Evolutionary conservation across 805 yeast genomes (phyloP), one percentile per base, ranked within the genome.

Genomic region (Kodamaea neixiangensis): DNA sequence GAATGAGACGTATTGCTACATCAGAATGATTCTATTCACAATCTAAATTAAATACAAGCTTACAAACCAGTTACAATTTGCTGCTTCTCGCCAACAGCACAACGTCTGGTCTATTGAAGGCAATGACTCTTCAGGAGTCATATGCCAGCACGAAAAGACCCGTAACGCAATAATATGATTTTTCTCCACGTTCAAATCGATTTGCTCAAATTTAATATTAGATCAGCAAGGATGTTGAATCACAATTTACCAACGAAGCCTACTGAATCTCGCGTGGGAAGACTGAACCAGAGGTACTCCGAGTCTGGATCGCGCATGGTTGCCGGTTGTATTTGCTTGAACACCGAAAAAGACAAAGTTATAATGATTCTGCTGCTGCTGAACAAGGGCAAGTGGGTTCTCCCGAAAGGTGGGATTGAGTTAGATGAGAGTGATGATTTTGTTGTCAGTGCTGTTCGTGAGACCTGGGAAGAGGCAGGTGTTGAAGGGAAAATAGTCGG

Each of bases 401-500:
- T 94, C 3, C 99, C 99, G 3, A 94, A 94, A 66, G 99, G 99
- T 31, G 99, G 99, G 1, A 84, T 92, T 37, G 99, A 94, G 68
- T 64, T 65, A 22, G 99, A 94, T 66, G 99, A 89, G 67, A 68
- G 71, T 3, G 78, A 73, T 39, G 76, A 72, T 52, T 72, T 57
- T 47, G 66, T 64, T 6, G 64, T 69, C 3, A 71, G 88, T 4
- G 97, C 97, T 0, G 72, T 78, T 14, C 76, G 99, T 52, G 99
- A 94, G 64, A 89, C 96, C 0, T 94, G 99, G 99, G 99, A 94
- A 67, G 99, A 94, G 69, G 94, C 96, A 0, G 99, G 99, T 0
- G 88, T 88, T 19, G 79, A 78, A 33, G 97, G 97, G 6, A 70
- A 65, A 14, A 75, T 91, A 3, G 60, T 73, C 3, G 58, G 63